phyloP scores from a whole-genome alignment of 352 stramenopile species.

The Pythium grandisporangium region DNA sequence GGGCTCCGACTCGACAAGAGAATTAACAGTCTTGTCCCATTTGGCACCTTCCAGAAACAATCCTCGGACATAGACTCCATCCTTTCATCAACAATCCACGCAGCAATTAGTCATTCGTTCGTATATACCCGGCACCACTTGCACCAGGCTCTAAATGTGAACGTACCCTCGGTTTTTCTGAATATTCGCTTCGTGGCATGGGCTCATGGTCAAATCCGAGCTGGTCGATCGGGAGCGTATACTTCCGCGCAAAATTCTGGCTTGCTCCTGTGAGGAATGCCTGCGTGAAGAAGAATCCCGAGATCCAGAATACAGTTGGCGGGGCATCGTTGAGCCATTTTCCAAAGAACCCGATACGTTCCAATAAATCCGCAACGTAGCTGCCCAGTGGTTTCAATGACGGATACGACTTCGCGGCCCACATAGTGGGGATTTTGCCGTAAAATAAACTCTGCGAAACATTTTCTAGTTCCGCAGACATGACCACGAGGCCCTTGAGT shows the following conservation, averaged over 20 bases:
- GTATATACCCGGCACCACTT: too few relatives aligned
- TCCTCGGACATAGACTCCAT: conserved; percentile 83
- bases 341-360: conserved; percentile 87
- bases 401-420: conserved; percentile 88
- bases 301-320: conserved; percentile 91
- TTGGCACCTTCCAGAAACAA: conserved; percentile 87
- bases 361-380: conserved; percentile 89
- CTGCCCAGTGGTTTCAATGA: conserved; percentile 89
- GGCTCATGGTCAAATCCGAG: conserved; percentile 74
- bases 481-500: conserved; percentile 90
- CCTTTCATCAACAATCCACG: conserved; percentile 14
- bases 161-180: conserved; percentile 50
- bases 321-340: conserved; percentile 86
- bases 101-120: too few relatives aligned
- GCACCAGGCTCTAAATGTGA: too few relatives aligned
- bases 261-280: conserved; percentile 92
- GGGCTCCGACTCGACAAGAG: conserved; percentile 73
- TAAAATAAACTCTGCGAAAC: conserved; percentile 89
- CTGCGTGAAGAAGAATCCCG: conserved; percentile 95
- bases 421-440: conserved; percentile 87
- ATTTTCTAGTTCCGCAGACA: conserved; percentile 91
- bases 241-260: conserved; percentile 91
- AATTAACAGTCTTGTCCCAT: conserved; percentile 67
- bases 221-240: conserved; percentile 89
- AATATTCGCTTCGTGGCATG: conserved; percentile 71